phyloP scores from a whole-genome alignment of 2,329 filamentous ascomycete species.

The Pyricularia grisea region DNA sequence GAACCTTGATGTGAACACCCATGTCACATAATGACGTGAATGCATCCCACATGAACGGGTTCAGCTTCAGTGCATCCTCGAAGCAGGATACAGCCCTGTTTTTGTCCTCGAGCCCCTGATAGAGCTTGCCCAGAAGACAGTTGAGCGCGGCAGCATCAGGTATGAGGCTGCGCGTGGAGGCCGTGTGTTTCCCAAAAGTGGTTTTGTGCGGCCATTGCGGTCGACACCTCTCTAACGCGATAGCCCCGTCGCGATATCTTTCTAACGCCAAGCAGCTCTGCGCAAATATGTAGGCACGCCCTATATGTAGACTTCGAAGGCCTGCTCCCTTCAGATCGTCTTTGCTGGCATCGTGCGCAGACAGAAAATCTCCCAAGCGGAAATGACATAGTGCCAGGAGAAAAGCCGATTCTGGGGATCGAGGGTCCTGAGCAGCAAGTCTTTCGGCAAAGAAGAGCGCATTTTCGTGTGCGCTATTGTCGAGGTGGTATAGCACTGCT shows the following conservation, averaged over 20 bases:
- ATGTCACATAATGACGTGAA: conserved; percentile 82
- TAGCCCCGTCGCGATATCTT: conserved; percentile 70
- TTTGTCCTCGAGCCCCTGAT: conserved; percentile 71
- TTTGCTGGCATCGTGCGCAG: conserved; percentile 77
- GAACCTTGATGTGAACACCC: conserved; percentile 70
- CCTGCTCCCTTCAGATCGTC: conserved; percentile 61
- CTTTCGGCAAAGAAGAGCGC: conserved; percentile 90
- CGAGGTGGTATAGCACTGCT: conserved; percentile 62
- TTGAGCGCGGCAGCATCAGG: conserved; percentile 80
- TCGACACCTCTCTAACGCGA: conserved; percentile 73
- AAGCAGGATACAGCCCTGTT: conserved; percentile 80
- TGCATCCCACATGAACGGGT: conserved; percentile 98
- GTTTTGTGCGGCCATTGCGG: conserved; percentile 67
- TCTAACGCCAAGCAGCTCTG: conserved; percentile 78
- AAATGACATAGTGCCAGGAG: conserved; percentile 79
- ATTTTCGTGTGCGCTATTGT: conserved; percentile 82
- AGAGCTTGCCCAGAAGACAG: conserved; percentile 80
- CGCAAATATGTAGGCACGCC: conserved; percentile 86
- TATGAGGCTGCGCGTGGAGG: conserved; percentile 61
- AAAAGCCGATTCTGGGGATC: conserved; percentile 71
- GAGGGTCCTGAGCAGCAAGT: conserved; percentile 73
- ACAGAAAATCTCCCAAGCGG: conserved; percentile 71
- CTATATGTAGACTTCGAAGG: conserved; percentile 64
- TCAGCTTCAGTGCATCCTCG: conserved; percentile 78
- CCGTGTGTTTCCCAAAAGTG: conserved; percentile 73